phyloP scores from a whole-genome alignment of 805 yeast species.

The Starmerella davenportii region DNA sequence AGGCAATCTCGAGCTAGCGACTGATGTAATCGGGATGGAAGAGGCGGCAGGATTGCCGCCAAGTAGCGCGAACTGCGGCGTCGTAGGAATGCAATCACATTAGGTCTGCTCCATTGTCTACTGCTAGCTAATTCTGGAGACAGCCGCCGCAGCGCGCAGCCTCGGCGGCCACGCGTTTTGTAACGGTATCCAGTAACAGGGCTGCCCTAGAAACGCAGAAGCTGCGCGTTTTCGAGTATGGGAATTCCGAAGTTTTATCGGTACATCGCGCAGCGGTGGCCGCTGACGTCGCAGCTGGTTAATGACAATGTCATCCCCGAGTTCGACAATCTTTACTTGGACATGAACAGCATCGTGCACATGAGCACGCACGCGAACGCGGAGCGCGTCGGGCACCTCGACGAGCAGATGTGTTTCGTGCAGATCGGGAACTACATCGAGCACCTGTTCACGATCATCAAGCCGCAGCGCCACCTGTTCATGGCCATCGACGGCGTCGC shows the following conservation, averaged over 20 bases:
- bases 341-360: constrained; percentile 91
- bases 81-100: no score
- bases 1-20: no score
- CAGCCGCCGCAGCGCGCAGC: no score
- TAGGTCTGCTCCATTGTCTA: no score
- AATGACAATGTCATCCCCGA: constrained; percentile 75
- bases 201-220: no score
- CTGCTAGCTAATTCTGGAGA: no score
- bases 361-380: constrained; percentile 81
- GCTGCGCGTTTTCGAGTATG: no score
- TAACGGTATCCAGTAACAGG: no score
- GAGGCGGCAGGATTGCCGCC: no score
- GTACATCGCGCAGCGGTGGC: constrained; percentile 98
- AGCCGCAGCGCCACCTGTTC: constrained; percentile 74
- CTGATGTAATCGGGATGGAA: no score
- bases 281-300: constrained; percentile 71
- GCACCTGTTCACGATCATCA: constrained; percentile 71
- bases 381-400: constrained; percentile 41
- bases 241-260: constrained; percentile 96
- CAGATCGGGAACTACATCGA: constrained; percentile 91
- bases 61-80: no score
- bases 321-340: constrained; percentile 85
- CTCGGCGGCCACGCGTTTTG: no score
- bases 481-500: constrained; percentile 99
- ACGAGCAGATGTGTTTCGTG: constrained; percentile 82